phyloP scores from a whole-genome alignment of 2,329 filamentous ascomycete genomes.

The Exutisphaerella laricina region DNA sequence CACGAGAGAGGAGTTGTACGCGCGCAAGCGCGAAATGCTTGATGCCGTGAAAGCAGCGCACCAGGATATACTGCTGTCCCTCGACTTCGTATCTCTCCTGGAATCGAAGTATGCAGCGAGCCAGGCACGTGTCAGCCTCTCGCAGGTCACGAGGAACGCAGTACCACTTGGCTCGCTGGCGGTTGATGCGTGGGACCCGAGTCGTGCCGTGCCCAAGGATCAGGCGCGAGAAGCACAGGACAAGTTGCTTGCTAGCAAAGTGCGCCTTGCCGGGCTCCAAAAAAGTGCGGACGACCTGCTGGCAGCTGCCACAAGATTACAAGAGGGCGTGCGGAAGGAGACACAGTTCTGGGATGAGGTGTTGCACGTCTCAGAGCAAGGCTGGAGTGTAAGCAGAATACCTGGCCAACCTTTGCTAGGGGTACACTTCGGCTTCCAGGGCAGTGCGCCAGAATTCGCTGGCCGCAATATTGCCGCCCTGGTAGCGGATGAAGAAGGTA shows the following conservation, averaged over 20 bases:
- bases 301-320: constrained; percentile 64
- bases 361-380: constrained; percentile 70
- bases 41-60: constrained; percentile 37
- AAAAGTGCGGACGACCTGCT: constrained; percentile 68
- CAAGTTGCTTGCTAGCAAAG: constrained; percentile 56
- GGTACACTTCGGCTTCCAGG: constrained; percentile 83
- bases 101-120: constrained; percentile 66
- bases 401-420: constrained; percentile 55
- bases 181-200: constrained; percentile 52
- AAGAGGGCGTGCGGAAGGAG: constrained; percentile 73
- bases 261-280: constrained; percentile 72
- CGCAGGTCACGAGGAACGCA: constrained; percentile 59
- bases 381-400: constrained; percentile 78
- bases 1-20: constrained; percentile 36
- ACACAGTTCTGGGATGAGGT: constrained; percentile 86
- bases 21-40: constrained; percentile 39
- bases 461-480: constrained; percentile 76
- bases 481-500: constrained; percentile 66
- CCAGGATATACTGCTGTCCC: constrained; percentile 60
- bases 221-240: constrained; percentile 37
- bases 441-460: constrained; percentile 57
- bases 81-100: constrained; percentile 79
- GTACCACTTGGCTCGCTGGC: constrained; percentile 71
- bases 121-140: constrained; percentile 64
- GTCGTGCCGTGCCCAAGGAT: constrained; percentile 53